Base-by-base conservation (phyloP, 2,329 filamentous ascomycete species). In the Pseudogymnoascus sp. region DNA sequence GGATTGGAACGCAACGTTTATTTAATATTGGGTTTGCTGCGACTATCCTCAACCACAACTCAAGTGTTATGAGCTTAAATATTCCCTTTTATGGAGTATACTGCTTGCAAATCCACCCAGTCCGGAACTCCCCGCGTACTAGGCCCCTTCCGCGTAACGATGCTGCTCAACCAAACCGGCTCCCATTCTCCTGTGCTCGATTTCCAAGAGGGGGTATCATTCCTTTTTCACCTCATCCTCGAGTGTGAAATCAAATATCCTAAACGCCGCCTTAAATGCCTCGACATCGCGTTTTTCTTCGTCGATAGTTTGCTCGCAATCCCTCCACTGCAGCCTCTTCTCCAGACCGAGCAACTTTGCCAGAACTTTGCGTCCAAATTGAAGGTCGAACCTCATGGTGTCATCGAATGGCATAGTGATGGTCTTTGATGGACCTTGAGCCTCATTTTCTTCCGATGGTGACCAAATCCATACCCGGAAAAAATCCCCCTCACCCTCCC, bases 291-390 rank as follows among this genome's bases (percentile, higher is more conserved):
- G 80, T 62, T 83, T 86, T 78, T 97, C 95, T 68, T 96, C 91
- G 10, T 84, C 84, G 64, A 87, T 80, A 0, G 84, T 83, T 77
- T 97, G 93, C 33, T 81, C 83, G 68, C 91, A 93, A 69, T 96
- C 89, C 74, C 87, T 87, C 95, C 95, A 99, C 68, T 91, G 81
- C 61, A 88, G 77, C n/a, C 95, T 82, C 50, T 84, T 78, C 74
- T 97, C 91, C 53, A 97, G 77, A 2, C 86, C 85, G 60, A 99
- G 79, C 61, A 99, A 78, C 76, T 96, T 97, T 1, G 91, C 93
- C 74, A 97, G 79, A 3, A 97, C 95, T 50, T 87, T 85, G 42
- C 96, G 83, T 3, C 90, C 92, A 71, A 96, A 97, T 72, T 97
- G 93, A 53, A 97, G 77, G 72, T 96, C 92, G 73, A 99, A 97